Base-by-base conservation (phyloP, 139 green algal genomes). In the Volvox africanus region DNA sequence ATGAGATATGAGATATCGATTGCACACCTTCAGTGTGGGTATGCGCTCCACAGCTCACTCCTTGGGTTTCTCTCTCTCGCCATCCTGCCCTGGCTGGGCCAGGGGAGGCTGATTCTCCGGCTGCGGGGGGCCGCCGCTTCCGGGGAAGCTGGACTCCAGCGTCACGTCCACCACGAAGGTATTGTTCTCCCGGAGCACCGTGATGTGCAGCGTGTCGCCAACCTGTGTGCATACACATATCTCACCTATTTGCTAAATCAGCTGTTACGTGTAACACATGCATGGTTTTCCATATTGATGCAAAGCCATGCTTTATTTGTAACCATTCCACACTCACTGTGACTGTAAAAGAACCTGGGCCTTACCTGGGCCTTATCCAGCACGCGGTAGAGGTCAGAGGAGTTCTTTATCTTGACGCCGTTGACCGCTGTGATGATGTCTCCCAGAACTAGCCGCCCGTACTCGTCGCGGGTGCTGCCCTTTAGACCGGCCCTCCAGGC, bases 371-470 rank as follows among this genome's bases (percentile, higher is more conserved):
- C 17, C 83, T 96, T 97, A 93, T 99, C 96, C 50, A 99, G 93
- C 21, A 94, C 83, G 16, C 92, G 93, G 86, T 98, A 99, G 71
- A 99, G 92, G 92, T 99, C 97, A 3, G 95, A 96, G 12, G 87
- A 90, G 50, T 86, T 96, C 50, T 88, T 91, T 32, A 95, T 91
- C 81, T 95, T 94, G 30, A 80, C 89, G 61, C 94, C 93, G 87
- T 99, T 95, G 32, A 98, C 88, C 26, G 44, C 68, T 3, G 95
- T 91, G 93, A 99, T 98, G 93, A 99, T 97, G 93, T 99, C 97
- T 6, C 95, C 95, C 44, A 99, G 93, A 32, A 98, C 92, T 69
- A 97, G 89, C 61, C 95, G 93, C 17, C 95, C 95, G 79, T 94
- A 95, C 87, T 96, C 94, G 89, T 99, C 97, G 0, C 97, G 91